A percentile compares a stretch with the other conserved stretches of the same genome.
Conservation (phyloP, 495 filamentous ascomycete species). For the Neurospora intermedia region DNA sequence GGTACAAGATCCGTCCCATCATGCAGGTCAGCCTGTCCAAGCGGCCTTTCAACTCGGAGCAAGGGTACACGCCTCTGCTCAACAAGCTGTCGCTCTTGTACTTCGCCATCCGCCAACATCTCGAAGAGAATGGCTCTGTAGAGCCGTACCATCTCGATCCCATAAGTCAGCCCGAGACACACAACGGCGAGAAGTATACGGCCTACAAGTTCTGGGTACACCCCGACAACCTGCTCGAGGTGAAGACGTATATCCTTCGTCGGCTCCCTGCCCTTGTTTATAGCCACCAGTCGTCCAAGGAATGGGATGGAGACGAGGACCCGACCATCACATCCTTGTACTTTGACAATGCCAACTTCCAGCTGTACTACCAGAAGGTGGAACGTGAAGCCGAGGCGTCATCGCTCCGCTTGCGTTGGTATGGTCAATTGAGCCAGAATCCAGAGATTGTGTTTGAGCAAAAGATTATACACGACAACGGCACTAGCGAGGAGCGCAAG, state of each 20-base stretch:
- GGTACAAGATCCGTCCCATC: conserved; percentile 79
- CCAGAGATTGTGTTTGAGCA: conserved; percentile 79
- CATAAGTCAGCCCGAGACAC: conserved; percentile 30
- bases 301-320: conserved; percentile 64
- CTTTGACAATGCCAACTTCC: conserved; percentile 80
- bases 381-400: conserved; percentile 63
- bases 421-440: conserved; percentile 66
- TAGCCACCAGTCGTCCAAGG: conserved; percentile 72
- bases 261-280: conserved; percentile 86
- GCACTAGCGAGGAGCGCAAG: conserved; percentile 62
- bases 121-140: conserved; percentile 40
- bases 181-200: conserved; percentile 60
- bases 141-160: conserved; percentile 24
- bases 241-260: conserved; percentile 88
- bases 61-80: conserved; percentile 77
- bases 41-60: conserved; percentile 86
- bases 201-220: conserved; percentile 99
- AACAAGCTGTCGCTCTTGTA: conserved; percentile 92
- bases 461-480: conserved; percentile 69
- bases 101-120: conserved; percentile 75
- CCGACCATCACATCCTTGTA: conserved; percentile 92
- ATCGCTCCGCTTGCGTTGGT: conserved; percentile 84
- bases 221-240: conserved; percentile 84
- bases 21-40: conserved; percentile 79
- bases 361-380: conserved; percentile 77